Conservation (phyloP, 1,139 yeast genomes). For the Suhomyces atakaporum region DNA sequence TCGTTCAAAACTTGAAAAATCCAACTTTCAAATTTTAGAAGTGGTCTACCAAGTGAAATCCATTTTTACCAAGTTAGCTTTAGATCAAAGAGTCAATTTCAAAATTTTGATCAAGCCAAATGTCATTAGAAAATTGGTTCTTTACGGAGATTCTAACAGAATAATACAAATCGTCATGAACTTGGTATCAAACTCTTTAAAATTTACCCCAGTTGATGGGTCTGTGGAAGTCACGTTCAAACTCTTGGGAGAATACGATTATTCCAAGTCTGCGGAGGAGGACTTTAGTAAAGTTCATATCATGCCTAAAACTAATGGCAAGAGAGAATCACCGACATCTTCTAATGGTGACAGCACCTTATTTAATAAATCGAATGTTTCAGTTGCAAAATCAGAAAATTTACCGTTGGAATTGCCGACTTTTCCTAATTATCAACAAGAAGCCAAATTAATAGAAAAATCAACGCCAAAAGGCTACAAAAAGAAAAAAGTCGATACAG, state of each 20-base stretch:
- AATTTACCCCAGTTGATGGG: conserved; percentile 88
- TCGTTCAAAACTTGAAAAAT: conserved; percentile 78
- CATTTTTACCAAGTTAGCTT: conserved; percentile 83
- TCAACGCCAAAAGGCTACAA: neutral
- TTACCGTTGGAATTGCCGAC: neutral
- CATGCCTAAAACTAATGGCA: conserved; percentile 4
- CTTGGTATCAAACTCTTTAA: conserved; percentile 80
- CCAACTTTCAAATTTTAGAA: conserved; percentile 72
- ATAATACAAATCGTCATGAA: conserved; percentile 88
- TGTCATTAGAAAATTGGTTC: conserved; percentile 57
- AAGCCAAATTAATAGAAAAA: conserved; percentile 1
- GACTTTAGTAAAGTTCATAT: conserved; percentile 35
- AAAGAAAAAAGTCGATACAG: conserved; percentile 5
- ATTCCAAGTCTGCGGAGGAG: conserved; percentile 33
- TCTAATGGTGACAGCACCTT: conserved; percentile 9
- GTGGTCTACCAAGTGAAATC: conserved; percentile 83
- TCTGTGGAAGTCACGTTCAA: conserved; percentile 67
- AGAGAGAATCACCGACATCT: conserved; percentile 10
- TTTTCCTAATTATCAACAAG: neutral
- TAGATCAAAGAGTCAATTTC: conserved; percentile 70
- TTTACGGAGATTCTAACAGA: conserved; percentile 84
- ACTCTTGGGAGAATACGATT: conserved; percentile 73
- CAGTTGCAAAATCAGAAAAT: neutral
- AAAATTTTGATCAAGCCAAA: conserved; percentile 62
- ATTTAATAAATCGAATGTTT: conserved; percentile 4